Evolutionary conservation across 2,329 filamentous ascomycete species (phyloP).

Genomic region (Catunica adiposa): DNA sequence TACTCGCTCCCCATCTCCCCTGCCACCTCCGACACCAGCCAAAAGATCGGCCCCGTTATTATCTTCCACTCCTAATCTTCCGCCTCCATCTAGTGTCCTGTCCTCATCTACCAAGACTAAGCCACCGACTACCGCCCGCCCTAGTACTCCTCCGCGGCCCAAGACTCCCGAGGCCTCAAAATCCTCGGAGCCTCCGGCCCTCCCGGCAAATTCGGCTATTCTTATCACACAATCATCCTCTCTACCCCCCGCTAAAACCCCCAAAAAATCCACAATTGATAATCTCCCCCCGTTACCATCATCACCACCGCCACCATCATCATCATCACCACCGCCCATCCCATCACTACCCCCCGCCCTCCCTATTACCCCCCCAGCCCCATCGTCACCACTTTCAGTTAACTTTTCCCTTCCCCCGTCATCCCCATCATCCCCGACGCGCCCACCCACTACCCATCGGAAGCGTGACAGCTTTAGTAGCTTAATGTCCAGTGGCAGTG

Average conservation of each 20-base stretch:
- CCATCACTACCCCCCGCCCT: not conserved
- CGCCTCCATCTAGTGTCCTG: not conserved
- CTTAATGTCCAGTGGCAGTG: not conserved
- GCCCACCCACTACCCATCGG: not conserved
- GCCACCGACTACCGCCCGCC: not conserved
- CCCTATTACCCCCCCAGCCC: not conserved
- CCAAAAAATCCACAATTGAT: not conserved
- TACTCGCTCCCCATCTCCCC: not conserved
- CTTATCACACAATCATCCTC: not conserved
- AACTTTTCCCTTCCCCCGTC: not conserved
- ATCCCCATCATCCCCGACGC: not conserved
- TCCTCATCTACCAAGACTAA: not conserved
- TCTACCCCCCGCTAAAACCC: not conserved
- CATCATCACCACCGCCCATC: too few species aligned
- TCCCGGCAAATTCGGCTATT: not conserved
- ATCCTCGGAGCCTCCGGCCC: not conserved
- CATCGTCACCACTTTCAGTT: not conserved
- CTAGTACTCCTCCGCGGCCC: not conserved
- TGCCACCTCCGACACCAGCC: not conserved
- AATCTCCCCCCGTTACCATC: not conserved
- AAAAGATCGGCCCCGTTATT: not conserved
- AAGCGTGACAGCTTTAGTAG: slow-evolving; percentile 1
- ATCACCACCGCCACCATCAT: not conserved
- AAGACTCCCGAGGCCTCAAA: not conserved
- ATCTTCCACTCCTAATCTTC: not conserved